Evolutionary conservation across 169 alveolate species (phyloP), one percentile per base, ranked within the genome.

Genomic region (Plasmodium relictum): DNA sequence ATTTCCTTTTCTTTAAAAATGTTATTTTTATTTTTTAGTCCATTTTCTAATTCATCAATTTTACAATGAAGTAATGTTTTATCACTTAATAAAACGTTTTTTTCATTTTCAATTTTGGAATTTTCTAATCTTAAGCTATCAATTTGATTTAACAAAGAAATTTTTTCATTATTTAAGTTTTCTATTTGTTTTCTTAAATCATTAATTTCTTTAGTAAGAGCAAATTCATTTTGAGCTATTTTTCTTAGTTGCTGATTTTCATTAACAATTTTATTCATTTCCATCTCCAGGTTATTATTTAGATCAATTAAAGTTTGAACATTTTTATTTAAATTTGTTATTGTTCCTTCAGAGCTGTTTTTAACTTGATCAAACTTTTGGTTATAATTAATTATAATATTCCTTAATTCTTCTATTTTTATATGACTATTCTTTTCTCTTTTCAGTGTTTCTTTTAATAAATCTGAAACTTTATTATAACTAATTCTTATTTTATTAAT

Each of bases 281-380:
- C 83, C n/a, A 52, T 80, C 68, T 80, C 90, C 22, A 80, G 59
- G 24, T 44, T 68, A 70, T 80, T 80, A 31, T 80, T 80, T 41
- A 80, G 66, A 18, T 80, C 83, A 8, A 80, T 68, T 39, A 80
- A n/a, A 7, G 90, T 80, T 26, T 80, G 90, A 1, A 80, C 83
- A 80, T 80, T 80, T 66, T 80, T 68, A 26, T 66, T 80, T 65
- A 80, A 80, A 80, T 80, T 80, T 20, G 90, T 66, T 20, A 80
- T 80, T 0, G 90, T 80, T n/a, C 90, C 90, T 52, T 80, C 90
- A 9, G 90, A 80, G 24, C 80, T 66, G 39, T 80, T 80, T 80
- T 80, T 80, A 12, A 80, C 80, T 80, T 59, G 37, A 20, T 80
- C 80, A 39, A 80, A 80, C 54, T 80, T 80, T 24, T 80, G 73